These are phyloP conservation scores for Odontarrhena argentea DNA, from an alignment of 345 rosid species.

Conservation along the genomic window DNA sequence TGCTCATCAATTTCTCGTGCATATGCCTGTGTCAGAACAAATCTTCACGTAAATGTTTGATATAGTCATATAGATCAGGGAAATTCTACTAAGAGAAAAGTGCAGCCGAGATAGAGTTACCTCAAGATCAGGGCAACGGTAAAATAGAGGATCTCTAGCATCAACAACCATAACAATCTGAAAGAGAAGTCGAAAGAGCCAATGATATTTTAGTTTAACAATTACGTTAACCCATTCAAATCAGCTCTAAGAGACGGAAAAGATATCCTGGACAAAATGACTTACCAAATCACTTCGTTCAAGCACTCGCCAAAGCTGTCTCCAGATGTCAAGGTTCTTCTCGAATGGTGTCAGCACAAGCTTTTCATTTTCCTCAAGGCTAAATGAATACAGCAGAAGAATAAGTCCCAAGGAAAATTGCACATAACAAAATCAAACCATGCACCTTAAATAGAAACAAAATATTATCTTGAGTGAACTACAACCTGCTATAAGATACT, in stretches of 20 bases:
- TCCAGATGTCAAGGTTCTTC: conserved; percentile 97
- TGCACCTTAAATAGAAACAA: neutral
- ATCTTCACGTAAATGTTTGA: conserved; percentile 17
- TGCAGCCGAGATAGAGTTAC: conserved; percentile 45
- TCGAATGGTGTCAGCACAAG: conserved; percentile 95
- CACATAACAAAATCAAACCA: conserved; percentile 12
- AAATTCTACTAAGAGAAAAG: conserved; percentile 16
- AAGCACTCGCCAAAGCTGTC: conserved; percentile 98
- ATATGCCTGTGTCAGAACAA: conserved; percentile 56
- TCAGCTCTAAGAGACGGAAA: neutral
- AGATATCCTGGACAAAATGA: neutral
- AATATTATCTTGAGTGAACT: neutral
- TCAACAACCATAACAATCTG: conserved; percentile 99
- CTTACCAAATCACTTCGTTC: conserved; percentile 95
- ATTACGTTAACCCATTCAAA: neutral
- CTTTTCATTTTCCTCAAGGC: conserved; percentile 94
- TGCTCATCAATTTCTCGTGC: conserved; percentile 76
- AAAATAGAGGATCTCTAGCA: conserved; percentile 88
- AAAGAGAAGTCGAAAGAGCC: conserved; percentile 19
- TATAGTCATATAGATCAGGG: conserved; percentile 7
- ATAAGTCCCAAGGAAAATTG: conserved; percentile 4
- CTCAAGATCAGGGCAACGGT: conserved; percentile 95
- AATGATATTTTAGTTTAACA: neutral
- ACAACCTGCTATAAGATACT: neutral
- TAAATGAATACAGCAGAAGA: conserved; percentile 39